Conservation (phyloP, 768 basidiomycete genomes). For the Trametes coccinea region DNA sequence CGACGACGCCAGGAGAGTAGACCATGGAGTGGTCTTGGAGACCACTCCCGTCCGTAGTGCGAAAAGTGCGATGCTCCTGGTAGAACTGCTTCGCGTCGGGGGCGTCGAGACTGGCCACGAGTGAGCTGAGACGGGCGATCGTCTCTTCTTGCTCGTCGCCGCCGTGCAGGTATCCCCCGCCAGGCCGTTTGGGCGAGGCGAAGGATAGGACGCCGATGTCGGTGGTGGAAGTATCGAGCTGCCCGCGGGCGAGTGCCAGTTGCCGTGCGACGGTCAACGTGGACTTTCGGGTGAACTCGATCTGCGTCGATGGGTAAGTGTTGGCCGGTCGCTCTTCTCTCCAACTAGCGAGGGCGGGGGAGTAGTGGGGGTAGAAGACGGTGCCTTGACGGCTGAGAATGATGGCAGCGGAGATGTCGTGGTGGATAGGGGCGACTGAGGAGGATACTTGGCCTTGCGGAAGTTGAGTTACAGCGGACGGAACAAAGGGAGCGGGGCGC, state of each 20-base stretch:
- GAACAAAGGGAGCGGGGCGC: constrained; percentile 26
- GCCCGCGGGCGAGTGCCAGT: constrained; percentile 26
- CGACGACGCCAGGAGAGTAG: constrained; percentile 45
- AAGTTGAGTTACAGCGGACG: constrained; percentile 24
- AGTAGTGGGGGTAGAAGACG: constrained; percentile 43
- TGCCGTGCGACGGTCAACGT: constrained; percentile 37
- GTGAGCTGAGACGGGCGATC: constrained; percentile 42
- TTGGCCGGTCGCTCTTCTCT: constrained; percentile 1
- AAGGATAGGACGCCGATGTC: constrained; percentile 44
- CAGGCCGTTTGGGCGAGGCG: constrained; percentile 45
- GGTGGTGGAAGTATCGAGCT: constrained; percentile 22
- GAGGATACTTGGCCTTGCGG: constrained; percentile 22
- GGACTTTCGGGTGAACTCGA: constrained; percentile 35
- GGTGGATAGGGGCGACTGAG: constrained; percentile 22
- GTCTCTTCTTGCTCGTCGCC: constrained; percentile 48
- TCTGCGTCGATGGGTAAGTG: constrained; percentile 18
- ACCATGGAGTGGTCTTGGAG: constrained; percentile 50
- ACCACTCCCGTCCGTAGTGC: constrained; percentile 40
- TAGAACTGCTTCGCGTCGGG: constrained; percentile 42
- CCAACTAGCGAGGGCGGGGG: constrained; percentile 39
- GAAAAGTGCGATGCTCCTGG: constrained; percentile 38
- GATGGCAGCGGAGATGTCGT: constrained; percentile 40
- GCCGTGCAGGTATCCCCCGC: constrained; percentile 46
- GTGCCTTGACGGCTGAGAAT: constrained; percentile 39
- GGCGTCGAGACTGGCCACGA: constrained; percentile 40